Evolutionary conservation across 371 early-diverging fungal species (phyloP).

Genomic region (Modicella reniformis): DNA sequence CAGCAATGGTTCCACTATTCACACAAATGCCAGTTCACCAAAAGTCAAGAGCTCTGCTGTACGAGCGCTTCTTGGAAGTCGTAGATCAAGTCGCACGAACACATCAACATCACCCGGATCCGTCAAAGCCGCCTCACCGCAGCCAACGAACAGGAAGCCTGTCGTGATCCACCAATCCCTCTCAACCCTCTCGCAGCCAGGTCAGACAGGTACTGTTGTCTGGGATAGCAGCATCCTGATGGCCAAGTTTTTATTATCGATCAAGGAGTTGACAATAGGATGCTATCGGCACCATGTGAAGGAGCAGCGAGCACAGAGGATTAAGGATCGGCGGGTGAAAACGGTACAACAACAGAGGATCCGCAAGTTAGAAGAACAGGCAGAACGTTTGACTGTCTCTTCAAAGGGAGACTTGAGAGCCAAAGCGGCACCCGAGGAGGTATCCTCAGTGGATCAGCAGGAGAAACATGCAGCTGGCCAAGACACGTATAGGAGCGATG

Average conservation of each 20-base stretch:
- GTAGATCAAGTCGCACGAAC: constrained; percentile 20
- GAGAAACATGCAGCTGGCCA: background rate
- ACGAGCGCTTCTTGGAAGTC: constrained; percentile 20
- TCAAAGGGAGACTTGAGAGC: constrained; percentile 23
- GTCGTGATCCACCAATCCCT: constrained; percentile 52
- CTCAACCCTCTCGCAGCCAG: constrained; percentile 51
- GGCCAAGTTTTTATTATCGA: constrained; percentile 51
- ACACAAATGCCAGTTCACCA: background rate
- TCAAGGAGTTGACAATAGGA: constrained; percentile 22
- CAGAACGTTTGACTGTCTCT: constrained; percentile 27
- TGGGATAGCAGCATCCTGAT: constrained; percentile 53
- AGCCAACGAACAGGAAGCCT: constrained; percentile 29
- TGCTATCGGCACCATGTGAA: constrained; percentile 13
- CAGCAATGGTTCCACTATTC: background rate
- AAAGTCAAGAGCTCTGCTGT: constrained; percentile 21
- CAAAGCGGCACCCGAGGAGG: background rate
- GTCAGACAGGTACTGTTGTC: constrained; percentile 50
- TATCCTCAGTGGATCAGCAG: background rate
- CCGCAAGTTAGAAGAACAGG: constrained; percentile 36
- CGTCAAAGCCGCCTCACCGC: background rate
- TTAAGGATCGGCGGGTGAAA: background rate
- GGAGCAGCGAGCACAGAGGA: constrained; percentile 2
- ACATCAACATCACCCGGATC: background rate
- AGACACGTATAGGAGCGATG: background rate
- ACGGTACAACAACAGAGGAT: constrained; percentile 20